These are phyloP conservation scores for Neostapfia colusana DNA, from an alignment of 176 grass and related monocot species.

Conservation along the genomic window DNA sequence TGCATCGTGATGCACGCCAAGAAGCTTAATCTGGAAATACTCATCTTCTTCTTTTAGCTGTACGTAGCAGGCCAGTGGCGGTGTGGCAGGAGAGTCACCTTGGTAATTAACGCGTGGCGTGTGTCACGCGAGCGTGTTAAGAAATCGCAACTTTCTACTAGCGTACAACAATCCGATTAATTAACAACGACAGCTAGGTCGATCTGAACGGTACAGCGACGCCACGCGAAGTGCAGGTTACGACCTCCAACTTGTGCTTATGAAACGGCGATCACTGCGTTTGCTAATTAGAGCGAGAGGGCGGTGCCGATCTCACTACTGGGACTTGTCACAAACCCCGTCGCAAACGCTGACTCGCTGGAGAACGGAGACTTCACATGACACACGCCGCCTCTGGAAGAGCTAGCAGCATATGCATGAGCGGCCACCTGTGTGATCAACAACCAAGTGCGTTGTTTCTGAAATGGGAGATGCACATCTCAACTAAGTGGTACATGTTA, in stretches of 20 bases:
- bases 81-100: too few species aligned
- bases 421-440: not conserved
- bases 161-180: too few species aligned
- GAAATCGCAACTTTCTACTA: not conserved
- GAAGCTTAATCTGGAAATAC: too few species aligned
- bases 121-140: not conserved
- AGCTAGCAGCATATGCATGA: not conserved
- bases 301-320: conserved; percentile 14
- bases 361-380: conserved; percentile 27
- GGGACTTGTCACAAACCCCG: not conserved
- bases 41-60: too few species aligned
- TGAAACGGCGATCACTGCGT: not conserved
- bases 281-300: not conserved
- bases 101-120: not conserved
- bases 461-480: not conserved
- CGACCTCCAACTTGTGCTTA: conserved; percentile 21
- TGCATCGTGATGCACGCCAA: too few species aligned
- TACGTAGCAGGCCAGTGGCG: too few species aligned
- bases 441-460: not conserved
- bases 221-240: not conserved
- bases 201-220: not conserved
- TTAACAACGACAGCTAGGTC: too few species aligned
- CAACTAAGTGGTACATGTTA: not conserved
- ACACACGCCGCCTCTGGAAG: not conserved
- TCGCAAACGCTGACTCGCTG: not conserved